Percentiles rank a stretch among this genome's conserved stretches.
These are phyloP conservation scores for Pogostemon cablin DNA, from an alignment of 257 asterid genomes.

Conservation along the genomic window DNA sequence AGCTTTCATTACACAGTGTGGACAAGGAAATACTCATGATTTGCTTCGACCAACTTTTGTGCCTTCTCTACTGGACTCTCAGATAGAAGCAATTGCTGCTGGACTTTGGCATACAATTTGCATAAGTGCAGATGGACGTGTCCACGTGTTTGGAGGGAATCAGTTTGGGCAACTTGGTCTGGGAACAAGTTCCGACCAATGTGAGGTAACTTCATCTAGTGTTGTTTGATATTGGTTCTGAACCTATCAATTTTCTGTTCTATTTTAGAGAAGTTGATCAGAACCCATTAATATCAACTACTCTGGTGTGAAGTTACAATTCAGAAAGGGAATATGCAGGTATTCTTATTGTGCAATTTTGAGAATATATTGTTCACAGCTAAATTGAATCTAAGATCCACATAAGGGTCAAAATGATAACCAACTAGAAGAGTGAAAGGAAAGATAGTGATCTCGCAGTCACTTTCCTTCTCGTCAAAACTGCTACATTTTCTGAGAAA, in stretches of 20 bases:
- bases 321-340: constrained; percentile 46
- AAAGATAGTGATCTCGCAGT: neutral
- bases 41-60: constrained; percentile 64
- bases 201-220: constrained; percentile 52
- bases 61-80: constrained; percentile 50
- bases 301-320: constrained; percentile 44
- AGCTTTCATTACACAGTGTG: constrained; percentile 57
- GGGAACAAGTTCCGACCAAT: constrained; percentile 60
- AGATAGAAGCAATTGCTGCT: constrained; percentile 62
- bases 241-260: constrained; percentile 43
- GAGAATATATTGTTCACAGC: constrained; percentile 28
- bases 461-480: constrained; percentile 24
- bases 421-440: neutral
- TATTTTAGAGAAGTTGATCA: constrained; percentile 51
- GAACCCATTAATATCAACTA: constrained; percentile 40
- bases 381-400: constrained; percentile 24
- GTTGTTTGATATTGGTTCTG: constrained; percentile 31
- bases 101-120: constrained; percentile 84
- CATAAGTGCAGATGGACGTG: constrained; percentile 52
- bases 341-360: constrained; percentile 28
- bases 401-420: constrained; percentile 22
- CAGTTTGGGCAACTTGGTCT: constrained; percentile 83
- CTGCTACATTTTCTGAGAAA: constrained; percentile 19
- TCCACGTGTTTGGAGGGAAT: constrained; percentile 74
- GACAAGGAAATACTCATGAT: constrained; percentile 69